Evolutionary conservation across 2,329 filamentous ascomycete genomes (phyloP), one percentile per base, ranked within the genome.

Genomic region (Dryadomyces quercus-mongolicae): DNA sequence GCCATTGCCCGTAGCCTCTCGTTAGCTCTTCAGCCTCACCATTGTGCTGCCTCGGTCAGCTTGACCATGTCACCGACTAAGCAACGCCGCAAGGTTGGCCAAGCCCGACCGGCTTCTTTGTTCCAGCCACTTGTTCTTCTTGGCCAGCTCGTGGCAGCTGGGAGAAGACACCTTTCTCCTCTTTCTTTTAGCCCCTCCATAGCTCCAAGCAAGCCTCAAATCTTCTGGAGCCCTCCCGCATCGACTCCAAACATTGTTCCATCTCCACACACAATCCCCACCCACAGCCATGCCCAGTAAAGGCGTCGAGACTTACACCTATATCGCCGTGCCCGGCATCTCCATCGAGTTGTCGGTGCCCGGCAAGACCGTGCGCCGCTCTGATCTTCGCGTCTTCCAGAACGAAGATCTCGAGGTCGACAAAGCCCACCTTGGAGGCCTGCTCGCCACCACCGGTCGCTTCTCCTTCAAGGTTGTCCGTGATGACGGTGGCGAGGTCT

Each of bases 321-420:
- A 71, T 58, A 66, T 71, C 54, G 63, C 63, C 13, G 70, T 68
- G 5, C 62, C 65, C 2, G 70, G 66, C 44, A 67, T 68, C 54
- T 64, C 68, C 48, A 69, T 76, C 56, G 70, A 74, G 55, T 68
- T 74, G 51, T 68, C 65, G 6, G 72, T 75, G 5, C 74, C 74
- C 5, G 68, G 68, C 49, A 57, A 64, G 52, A 61, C 59, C 15
- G 61, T 71, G 49, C 64, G 62, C 13, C 61, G 64, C 36, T 62
- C 65, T 18, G 65, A 66, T 49, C 61, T 67, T 36, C 63, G 65
- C 46, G 57, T 58, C 12, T 75, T 71, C 56, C 61, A 61, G 47
- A 63, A 63, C 52, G 65, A 71, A 48, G 67, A 71, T 52, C 62
- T 76, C 10, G 72, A 76, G 63, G 69, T 76, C 25, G 73, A 76